Conservation (phyloP, 805 yeast genomes). For the Yarrowia sp. region DNA sequence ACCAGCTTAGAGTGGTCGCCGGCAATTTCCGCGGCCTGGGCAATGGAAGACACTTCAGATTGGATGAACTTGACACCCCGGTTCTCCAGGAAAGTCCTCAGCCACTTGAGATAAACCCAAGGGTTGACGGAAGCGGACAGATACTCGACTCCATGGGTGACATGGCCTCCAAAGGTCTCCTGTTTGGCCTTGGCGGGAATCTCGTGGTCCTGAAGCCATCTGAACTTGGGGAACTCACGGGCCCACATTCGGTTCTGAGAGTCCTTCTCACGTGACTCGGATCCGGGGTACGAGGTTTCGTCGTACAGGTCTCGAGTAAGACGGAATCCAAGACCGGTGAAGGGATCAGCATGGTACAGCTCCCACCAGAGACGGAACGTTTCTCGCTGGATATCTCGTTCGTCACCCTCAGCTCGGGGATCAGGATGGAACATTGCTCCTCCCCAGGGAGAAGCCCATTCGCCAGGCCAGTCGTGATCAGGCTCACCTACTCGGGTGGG, state of each 20-base stretch:
- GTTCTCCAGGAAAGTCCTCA: constrained; percentile 28
- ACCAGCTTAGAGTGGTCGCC: constrained; percentile 13
- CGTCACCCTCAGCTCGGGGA: background rate
- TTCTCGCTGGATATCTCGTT: constrained; percentile 26
- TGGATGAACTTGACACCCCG: constrained; percentile 30
- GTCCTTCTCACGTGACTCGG: constrained; percentile 21
- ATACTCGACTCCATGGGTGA: constrained; percentile 32
- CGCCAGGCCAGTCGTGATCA: constrained; percentile 31
- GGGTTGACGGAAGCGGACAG: constrained; percentile 31
- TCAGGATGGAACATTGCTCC: constrained; percentile 31
- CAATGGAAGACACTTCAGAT: constrained; percentile 14
- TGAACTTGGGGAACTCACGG: constrained; percentile 28
- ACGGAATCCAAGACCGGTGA: constrained; percentile 29
- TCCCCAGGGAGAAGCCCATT: constrained; percentile 35
- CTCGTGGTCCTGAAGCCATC: constrained; percentile 28
- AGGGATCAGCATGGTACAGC: constrained; percentile 29
- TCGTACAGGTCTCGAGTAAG: constrained; percentile 28
- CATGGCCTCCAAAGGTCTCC: constrained; percentile 24
- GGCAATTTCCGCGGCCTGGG: constrained; percentile 14
- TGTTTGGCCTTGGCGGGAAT: constrained; percentile 18
- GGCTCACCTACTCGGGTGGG: constrained; percentile 28
- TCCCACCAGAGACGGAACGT: constrained; percentile 30
- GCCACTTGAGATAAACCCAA: constrained; percentile 31
- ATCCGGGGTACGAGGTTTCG: constrained; percentile 24
- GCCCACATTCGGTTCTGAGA: constrained; percentile 27